These are phyloP conservation scores for Gnomoniopsis smithogilvyi DNA, from an alignment of 2,329 filamentous ascomycete species.

Conservation along the genomic window DNA sequence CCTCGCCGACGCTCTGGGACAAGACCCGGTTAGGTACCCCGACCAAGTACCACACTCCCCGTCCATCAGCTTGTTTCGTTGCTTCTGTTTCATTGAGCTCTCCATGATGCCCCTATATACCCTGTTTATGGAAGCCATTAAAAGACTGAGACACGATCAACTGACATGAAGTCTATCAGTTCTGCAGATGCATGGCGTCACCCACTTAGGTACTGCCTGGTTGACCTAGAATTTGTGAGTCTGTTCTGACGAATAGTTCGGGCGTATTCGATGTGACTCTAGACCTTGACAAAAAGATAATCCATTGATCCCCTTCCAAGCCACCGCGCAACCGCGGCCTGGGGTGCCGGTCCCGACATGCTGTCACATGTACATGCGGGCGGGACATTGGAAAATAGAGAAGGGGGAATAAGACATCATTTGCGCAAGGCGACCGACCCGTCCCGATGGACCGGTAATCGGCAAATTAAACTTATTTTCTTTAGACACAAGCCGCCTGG, in stretches of 20 bases:
- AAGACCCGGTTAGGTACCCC: conserved; percentile 4
- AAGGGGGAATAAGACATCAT: too few species aligned
- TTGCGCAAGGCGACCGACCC: too few species aligned
- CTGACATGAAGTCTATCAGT: background rate
- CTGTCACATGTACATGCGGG: too few species aligned
- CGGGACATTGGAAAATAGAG: too few species aligned
- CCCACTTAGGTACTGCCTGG: too few species aligned
- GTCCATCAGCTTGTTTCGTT: background rate
- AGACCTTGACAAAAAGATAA: background rate
- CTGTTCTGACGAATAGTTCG: background rate
- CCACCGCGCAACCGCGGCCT: background rate
- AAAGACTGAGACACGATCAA: conserved; percentile 3
- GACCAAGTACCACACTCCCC: background rate
- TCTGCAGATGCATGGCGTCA: background rate
- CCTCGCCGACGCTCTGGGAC: conserved; percentile 10
- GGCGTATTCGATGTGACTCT: background rate
- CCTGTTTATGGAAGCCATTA: background rate
- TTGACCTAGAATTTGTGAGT: background rate
- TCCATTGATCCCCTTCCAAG: background rate
- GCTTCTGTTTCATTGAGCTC: background rate
- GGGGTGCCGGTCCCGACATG: too few species aligned
- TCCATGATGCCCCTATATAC: background rate
- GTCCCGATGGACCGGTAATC: background rate
- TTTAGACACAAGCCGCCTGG: too few species aligned
- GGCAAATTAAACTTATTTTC: background rate